Conservation (phyloP, 768 basidiomycete genomes). For the Arthromyces matolae region DNA sequence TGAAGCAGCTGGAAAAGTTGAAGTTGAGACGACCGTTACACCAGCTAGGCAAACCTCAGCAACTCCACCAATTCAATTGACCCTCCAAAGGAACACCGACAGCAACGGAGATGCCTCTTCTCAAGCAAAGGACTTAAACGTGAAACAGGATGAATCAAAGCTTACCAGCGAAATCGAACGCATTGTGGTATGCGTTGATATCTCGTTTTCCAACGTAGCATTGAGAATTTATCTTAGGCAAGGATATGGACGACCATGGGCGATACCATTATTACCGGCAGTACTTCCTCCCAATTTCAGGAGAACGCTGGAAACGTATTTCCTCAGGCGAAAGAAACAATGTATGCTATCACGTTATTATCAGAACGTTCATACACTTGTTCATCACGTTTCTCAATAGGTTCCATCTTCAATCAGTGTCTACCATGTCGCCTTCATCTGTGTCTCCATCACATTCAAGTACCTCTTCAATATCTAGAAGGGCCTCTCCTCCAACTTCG, state of each 20-base stretch:
- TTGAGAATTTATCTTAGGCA: conserved; percentile 35
- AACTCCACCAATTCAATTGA: no score
- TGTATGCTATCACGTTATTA: conserved; percentile 39
- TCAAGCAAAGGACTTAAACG: conserved; percentile 5
- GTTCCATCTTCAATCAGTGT: conserved; percentile 52
- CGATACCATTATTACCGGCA: conserved; percentile 59
- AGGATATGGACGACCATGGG: conserved; percentile 69
- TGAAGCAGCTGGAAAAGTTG: no score
- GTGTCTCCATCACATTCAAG: conserved; percentile 56
- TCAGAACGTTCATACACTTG: background rate
- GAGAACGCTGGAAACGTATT: conserved; percentile 33
- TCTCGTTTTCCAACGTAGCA: background rate
- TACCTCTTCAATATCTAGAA: conserved; percentile 40
- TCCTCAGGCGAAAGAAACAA: conserved; percentile 54
- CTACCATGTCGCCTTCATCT: conserved; percentile 46
- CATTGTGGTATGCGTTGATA: conserved; percentile 47
- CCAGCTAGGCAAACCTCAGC: no score
- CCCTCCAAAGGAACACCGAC: no score
- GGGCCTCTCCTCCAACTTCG: conserved; percentile 40
- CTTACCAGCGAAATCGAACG: conserved; percentile 63
- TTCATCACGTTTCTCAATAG: conserved; percentile 28
- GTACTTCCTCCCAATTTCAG: conserved; percentile 34
- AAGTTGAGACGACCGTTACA: no score
- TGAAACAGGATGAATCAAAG: conserved; percentile 34
- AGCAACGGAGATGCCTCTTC: no score